A percentile compares a stretch with the other conserved stretches of the same genome.
Evolutionary conservation across 192 early-diverging fungal species (phyloP).

Genomic region (Coemansia sp.): DNA sequence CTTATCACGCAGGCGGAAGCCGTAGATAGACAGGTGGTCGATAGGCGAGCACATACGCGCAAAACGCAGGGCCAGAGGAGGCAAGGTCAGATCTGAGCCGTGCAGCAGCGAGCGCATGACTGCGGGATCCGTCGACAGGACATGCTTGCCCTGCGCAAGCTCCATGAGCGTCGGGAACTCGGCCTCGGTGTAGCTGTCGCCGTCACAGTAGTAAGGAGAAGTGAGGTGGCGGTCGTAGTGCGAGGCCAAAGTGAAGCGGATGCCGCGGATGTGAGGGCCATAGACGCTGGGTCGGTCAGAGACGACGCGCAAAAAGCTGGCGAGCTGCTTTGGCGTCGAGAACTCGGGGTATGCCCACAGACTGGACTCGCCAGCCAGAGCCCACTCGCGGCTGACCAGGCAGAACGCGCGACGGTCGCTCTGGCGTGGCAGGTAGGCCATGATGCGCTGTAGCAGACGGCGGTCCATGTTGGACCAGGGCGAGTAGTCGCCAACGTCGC

Average conservation of each 20-base stretch:
- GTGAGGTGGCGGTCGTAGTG: slow-evolving; percentile 47
- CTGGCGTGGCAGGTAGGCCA: slow-evolving; percentile 37
- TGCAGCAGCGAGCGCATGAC: slow-evolving; percentile 43
- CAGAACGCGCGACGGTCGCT: slow-evolving; percentile 42
- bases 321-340: slow-evolving; percentile 40
- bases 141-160: slow-evolving; percentile 41
- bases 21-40: slow-evolving; percentile 45
- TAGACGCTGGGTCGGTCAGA: slow-evolving; percentile 21
- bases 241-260: slow-evolving; percentile 46
- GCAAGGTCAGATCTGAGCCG: slow-evolving; percentile 45
- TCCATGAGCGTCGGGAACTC: slow-evolving; percentile 47
- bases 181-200: slow-evolving; percentile 16
- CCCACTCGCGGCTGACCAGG: slow-evolving; percentile 48
- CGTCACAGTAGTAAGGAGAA: slow-evolving; percentile 24
- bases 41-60: slow-evolving; percentile 49
- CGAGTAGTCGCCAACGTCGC: slow-evolving; percentile 15
- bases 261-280: slow-evolving; percentile 39
- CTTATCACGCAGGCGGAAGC: slow-evolving; percentile 50
- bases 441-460: slow-evolving; percentile 42
- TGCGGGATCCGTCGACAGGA: slow-evolving; percentile 37
- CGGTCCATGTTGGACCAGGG: slow-evolving; percentile 40
- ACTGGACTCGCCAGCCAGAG: slow-evolving; percentile 27
- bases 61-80: slow-evolving; percentile 40
- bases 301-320: slow-evolving; percentile 33
- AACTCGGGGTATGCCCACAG: slow-evolving; percentile 53